These are phyloP conservation scores for Ophiostoma novo-ulmi DNA, from an alignment of 2,329 filamentous ascomycete species.

Conservation along the genomic window DNA sequence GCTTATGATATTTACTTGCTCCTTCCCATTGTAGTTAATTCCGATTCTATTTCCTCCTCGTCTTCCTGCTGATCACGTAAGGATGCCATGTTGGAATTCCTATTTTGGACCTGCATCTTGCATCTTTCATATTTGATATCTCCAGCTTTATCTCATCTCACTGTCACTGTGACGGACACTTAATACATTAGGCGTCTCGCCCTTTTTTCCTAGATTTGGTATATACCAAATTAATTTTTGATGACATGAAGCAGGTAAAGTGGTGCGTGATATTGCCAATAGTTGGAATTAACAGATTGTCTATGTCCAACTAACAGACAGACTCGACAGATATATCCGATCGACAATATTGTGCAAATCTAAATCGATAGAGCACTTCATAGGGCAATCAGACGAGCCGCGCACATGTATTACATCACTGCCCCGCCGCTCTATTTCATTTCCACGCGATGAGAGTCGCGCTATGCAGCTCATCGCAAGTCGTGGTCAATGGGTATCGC, in stretches of 20 bases:
- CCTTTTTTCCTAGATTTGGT: neutral
- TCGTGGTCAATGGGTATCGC: neutral
- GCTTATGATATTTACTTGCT: neutral
- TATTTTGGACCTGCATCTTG: neutral
- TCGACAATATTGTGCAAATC: neutral
- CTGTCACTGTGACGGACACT: neutral
- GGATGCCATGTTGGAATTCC: neutral
- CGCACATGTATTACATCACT: neutral
- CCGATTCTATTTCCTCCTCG: neutral
- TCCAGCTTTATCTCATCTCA: constrained; percentile 1
- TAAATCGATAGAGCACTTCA: neutral
- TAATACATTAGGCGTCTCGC: neutral
- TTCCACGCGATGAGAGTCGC: neutral
- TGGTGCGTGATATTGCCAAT: neutral
- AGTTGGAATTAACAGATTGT: neutral
- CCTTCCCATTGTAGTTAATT: neutral
- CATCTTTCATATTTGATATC: neutral
- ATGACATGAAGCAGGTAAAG: neutral
- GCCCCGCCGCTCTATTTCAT: neutral
- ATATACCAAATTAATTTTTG: neutral
- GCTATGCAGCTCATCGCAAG: neutral
- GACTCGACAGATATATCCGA: neutral
- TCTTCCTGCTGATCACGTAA: neutral
- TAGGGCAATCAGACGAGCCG: neutral
- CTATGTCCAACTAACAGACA: neutral